Base-by-base conservation (phyloP, 164 flowering plant genomes). In the Umbellularia californica region DNA sequence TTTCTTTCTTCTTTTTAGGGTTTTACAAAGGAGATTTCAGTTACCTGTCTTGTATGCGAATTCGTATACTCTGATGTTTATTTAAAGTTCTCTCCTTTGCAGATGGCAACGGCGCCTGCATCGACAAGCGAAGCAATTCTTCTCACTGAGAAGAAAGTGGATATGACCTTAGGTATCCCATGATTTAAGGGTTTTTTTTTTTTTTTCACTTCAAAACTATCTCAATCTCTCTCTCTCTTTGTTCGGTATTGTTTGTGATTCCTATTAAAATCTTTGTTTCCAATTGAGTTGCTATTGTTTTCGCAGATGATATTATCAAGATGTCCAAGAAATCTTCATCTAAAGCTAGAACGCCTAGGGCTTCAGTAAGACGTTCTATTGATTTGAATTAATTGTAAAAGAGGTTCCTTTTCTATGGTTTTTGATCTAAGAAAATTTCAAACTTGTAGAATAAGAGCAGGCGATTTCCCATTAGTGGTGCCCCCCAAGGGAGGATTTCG, bases 71-170 rank as follows among this genome's bases (percentile, higher is more conserved):
- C 27, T 20, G 14, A 13, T 3, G 11, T n/a, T 30, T 71, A n/a
- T 14, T 25, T 28, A 30, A 30, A 30, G 5, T 24, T 52, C 22
- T 24, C 17, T 19, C n/a, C 63, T 5, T 51, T 72, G 30, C 85
- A 95, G 97, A 95, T 93, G 98, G 95, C 89, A 1, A 65, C 86
- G 52, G 86, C 88, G 83, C 90, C 92, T 17, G 41, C 79, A 47
- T 77, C 93, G 3, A 85, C 95, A 15, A 84, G 50, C n/a, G 96
- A 92, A 77, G 88, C 91, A 12, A 84, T 92, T 82, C 97, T 94
- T 58, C 84, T 87, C 5, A 89, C 98, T 2, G 95, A 93, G 82
- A 93, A 93, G 92, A 95, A 95, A 77, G 88, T 93, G 91, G 89
- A 87, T 77, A 93, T 95, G 99, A 71, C 90, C 14, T 79, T 95